Evolutionary conservation across 1,284 basidiomycete species (phyloP), one percentile per base, ranked within the genome.

Genomic region (Puccinia horiana): DNA sequence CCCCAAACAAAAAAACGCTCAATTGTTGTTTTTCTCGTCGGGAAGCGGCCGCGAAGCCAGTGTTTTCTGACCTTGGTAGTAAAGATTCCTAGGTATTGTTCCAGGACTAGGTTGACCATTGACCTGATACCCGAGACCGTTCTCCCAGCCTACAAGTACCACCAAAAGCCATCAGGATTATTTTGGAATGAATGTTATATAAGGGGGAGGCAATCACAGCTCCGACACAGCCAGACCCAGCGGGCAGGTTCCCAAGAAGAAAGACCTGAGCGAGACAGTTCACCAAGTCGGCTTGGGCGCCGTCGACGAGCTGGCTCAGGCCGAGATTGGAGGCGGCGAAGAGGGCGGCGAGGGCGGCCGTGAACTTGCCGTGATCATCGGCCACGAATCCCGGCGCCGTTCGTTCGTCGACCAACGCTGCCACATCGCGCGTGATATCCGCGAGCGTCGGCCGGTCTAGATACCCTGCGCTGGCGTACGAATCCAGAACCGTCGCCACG

Each of bases 61-160:
- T 58, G 52, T 16, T 54, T 4, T 4, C 56, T 11, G 3, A 69
- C 65, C 42, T 26, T 44, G n/a, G 65, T 69, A 2, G 65, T n/a
- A 20, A 69, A 69, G 26, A 69, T 69, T 26, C 65, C 65, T 1
- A 69, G n/a, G 37, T 26, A 69, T 69, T 69, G 65, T 47, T 69
- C 65, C 18, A 69, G 65, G 23, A 26, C 16, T 26, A 69, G n/a
- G n/a, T 47, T 69, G 23, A 47, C 16, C 8, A 69, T 23, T 6
- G 65, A 44, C 29, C 12, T 44, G 23, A 69, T 69, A 29, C 65
- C 65, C 1, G 65, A 69, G n/a, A 44, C n/a, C 18, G 65, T 69
- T 44, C 42, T 42, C 2, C 65, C 65, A 29, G 40, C 37, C 65
- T 65, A 23, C 8, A 58, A 58, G 23, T 11, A 58, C 5, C 26